Evolutionary conservation across 345 rosid genomes (phyloP).

Genomic region (Dimocarpus longan): DNA sequence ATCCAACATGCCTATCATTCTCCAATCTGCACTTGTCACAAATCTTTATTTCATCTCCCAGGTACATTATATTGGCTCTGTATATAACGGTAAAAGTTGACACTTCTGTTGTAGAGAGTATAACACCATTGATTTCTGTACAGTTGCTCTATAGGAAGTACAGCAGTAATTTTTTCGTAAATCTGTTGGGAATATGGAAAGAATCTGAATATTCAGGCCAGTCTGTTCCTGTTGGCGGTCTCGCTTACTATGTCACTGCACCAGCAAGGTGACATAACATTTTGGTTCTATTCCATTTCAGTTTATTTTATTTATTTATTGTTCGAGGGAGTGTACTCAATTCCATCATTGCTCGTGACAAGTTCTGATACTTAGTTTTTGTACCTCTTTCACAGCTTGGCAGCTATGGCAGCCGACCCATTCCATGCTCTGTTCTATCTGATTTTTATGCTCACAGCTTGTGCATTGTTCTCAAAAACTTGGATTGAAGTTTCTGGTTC

Average conservation of each 20-base stretch:
- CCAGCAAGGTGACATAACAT: constrained; percentile 51
- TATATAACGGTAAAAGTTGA: not conserved
- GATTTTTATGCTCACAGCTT: constrained; percentile 72
- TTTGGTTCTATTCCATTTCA: not conserved
- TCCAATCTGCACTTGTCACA: constrained; percentile 77
- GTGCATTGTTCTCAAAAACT: constrained; percentile 79
- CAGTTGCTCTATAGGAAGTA: constrained; percentile 70
- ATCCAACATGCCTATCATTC: constrained; percentile 83
- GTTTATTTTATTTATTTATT: not conserved
- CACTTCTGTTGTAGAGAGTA: not conserved
- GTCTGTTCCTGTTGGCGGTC: constrained; percentile 69
- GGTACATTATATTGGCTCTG: constrained; percentile 30
- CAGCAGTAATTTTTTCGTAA: constrained; percentile 72
- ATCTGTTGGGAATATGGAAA: constrained; percentile 71
- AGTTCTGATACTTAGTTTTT: constrained; percentile 11
- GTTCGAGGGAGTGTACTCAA: not conserved
- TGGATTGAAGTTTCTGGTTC: constrained; percentile 89
- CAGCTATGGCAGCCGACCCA: constrained; percentile 78
- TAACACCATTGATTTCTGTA: constrained; percentile 20
- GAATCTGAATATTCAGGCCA: constrained; percentile 76
- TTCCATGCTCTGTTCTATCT: constrained; percentile 79
- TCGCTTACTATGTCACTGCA: constrained; percentile 72
- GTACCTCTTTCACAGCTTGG: constrained; percentile 42
- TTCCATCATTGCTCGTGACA: not conserved
- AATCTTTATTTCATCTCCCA: constrained; percentile 76